Evolutionary conservation across 805 yeast species (phyloP), one percentile per base, ranked within the genome.

Genomic region (Naumovozyma castellii): DNA sequence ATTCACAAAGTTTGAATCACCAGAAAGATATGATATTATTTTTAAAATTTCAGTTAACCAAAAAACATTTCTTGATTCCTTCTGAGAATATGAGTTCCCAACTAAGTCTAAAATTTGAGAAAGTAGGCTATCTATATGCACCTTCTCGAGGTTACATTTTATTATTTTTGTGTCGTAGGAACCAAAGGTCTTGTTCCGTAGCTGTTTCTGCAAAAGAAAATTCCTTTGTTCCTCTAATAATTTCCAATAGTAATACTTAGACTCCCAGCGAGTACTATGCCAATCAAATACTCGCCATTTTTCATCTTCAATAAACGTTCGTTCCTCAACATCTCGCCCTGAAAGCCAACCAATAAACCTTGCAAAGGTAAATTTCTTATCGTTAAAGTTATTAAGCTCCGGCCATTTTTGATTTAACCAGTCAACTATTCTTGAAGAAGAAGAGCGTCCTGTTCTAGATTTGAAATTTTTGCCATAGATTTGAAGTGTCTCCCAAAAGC

Each of bases 341-440:
- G 65, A 48, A 16, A 73, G 34, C 81, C 82, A 76, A 1, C 58
- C 44, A 3, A 73, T 31, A 46, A 75, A 68, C 1, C 45, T 30
- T 5, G 64, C 55, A 13, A 73, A 46, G 0, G 43, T 12, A 14
- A 40, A 25, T 34, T 56, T 44, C 25, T 40, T 47, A 3, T 43
- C 40, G 3, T 44, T 35, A 1, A 47, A 18, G 1, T 34, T 25
- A 1, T 40, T 17, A 3, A 61, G 28, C n/a, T 57, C 53, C 10
- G 50, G 51, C 76, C 78, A 72, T 47, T 71, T 75, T 0, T 67
- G 52, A 1, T 59, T 30, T 3, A 76, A 34, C 90, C 90, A 82
- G 9, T 67, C 62, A 6, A 65, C 50, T 0, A 78, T 56, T 36
- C 59, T 48, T 9, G 60, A 40, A 1, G 59, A 44, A n/a, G 27